Base-by-base conservation (phyloP, 2,329 filamentous ascomycete species). In the Sarocladiaceae sp. region DNA sequence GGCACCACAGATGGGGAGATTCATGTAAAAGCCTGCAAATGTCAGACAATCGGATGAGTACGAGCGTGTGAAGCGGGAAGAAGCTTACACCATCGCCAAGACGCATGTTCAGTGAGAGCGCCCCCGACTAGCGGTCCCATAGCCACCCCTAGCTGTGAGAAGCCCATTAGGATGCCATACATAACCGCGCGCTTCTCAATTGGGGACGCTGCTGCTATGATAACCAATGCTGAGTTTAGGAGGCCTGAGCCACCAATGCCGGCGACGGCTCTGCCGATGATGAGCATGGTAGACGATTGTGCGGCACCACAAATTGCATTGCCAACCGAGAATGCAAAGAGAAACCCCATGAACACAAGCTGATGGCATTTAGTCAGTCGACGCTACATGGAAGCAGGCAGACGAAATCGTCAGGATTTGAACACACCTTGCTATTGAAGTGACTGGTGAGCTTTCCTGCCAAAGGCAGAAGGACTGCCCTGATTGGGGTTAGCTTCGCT, bases 81-180 rank as follows among this genome's bases (percentile, higher is more conserved):
- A 11, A 1, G 60, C 64, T 59, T 59, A 68, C 69, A 72, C 71
- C 72, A 74, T 18, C 72, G 61, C 73, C 73, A 76, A 0, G 65
- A 67, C 0, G 61, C 53, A 36, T 67, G 64, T 5, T 63, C 56
- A 0, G 69, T 71, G 12, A 73, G 65, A 17, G 64, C 64, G 8
- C 72, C 68, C 13, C 72, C 72, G 18, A 75, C 56, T 1, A 79
- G 55, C 1, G 76, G 75, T 0, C 76, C 77, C 1, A 66, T 49
- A 0, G 69, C 64, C 8, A 72, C 59, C 1, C 72, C 73, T 6
- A 77, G 54, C 50, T 73, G 69, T 0, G 62, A 57, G 10, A 70
- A n/a, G 28, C 26, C 44, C 26, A 48, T 48, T 6, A 48, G 26
- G 13, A 48, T 29, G 4, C 44, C 44, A 17, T 48, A 48, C 26